These are phyloP conservation scores for Malus domestica DNA, from an alignment of 306 rosid genomes.

Conservation along the genomic window ASM211411v1 NC_041801.1:14437001-14437500, in stretches of 20 bases:
- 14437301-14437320: slow-evolving; percentile 46
- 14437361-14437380: slow-evolving; percentile 55
- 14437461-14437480: background rate
- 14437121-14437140: background rate
- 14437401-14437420: slow-evolving; percentile 54
- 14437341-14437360: slow-evolving; percentile 26
- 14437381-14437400: slow-evolving; percentile 39
- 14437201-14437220: slow-evolving; percentile 6
- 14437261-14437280: slow-evolving; percentile 51
- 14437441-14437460: background rate
- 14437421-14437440: slow-evolving; percentile 28
- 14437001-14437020: slow-evolving; percentile 10
- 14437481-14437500: background rate
- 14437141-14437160: background rate
- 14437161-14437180: background rate
- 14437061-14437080: background rate
- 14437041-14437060: slow-evolving; percentile 1
- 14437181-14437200: background rate
- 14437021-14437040: background rate
- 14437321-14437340: slow-evolving; percentile 47
- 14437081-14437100: background rate
- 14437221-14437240: slow-evolving; percentile 3
- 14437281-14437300: slow-evolving; percentile 43
- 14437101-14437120: background rate
- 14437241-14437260: slow-evolving; percentile 59